These are phyloP conservation scores for Apiotrichum gracile DNA, from an alignment of 1,284 basidiomycete species.

Conservation along the genomic window DNA sequence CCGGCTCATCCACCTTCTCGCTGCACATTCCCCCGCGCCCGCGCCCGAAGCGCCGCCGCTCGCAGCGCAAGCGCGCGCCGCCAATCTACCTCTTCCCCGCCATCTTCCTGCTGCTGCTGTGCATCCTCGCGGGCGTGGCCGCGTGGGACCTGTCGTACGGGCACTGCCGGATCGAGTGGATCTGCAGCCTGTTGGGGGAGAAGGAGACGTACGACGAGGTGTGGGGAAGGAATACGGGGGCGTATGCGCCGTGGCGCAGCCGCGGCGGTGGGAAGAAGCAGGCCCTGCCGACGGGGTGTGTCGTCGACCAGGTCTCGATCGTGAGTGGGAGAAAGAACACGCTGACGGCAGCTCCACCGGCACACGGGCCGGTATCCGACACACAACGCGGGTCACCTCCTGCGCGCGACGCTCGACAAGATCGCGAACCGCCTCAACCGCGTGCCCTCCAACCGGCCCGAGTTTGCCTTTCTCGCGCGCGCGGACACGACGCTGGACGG, in stretches of 20 bases:
- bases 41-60: too few relatives aligned
- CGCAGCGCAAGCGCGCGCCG: conserved; percentile 35
- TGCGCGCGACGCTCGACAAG: conserved; percentile 50
- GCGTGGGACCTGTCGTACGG: conserved; percentile 58
- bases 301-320: conserved; percentile 39
- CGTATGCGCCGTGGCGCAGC: conserved; percentile 30
- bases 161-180: conserved; percentile 24
- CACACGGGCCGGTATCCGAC: conserved; percentile 80
- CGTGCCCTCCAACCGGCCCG: conserved; percentile 39
- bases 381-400: conserved; percentile 48
- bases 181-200: conserved; percentile 27
- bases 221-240: conserved; percentile 33
- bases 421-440: conserved; percentile 45
- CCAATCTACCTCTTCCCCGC: conserved; percentile 74
- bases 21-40: too few relatives aligned
- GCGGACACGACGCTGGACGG: conserved; percentile 60
- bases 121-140: conserved; percentile 61
- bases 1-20: too few relatives aligned
- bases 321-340: conserved; percentile 19
- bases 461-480: conserved; percentile 57
- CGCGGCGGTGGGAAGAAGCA: conserved; percentile 17
- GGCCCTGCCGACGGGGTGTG: conserved; percentile 34
- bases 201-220: conserved; percentile 19
- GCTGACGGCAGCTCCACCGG: conserved; percentile 61
- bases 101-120: conserved; percentile 74